Evolutionary conservation across 305 asterid genomes (phyloP).

Genomic region (Coffea humblotiana): DNA sequence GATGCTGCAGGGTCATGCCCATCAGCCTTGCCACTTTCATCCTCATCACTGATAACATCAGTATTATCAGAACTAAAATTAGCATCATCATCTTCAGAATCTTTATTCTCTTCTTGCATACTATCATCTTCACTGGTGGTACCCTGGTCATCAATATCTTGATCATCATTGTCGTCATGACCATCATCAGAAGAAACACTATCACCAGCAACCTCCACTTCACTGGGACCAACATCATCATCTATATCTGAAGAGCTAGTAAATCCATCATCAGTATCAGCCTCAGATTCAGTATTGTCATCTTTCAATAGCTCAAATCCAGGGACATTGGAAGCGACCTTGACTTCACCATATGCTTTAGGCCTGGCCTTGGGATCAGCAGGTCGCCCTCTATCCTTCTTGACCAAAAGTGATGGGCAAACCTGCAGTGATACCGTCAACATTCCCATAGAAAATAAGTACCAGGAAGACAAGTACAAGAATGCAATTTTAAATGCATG

Average conservation of each 20-base stretch:
- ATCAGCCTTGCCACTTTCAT: slow-evolving; percentile 33
- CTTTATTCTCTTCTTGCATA: slow-evolving; percentile 40
- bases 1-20: slow-evolving; percentile 32
- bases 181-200: slow-evolving; percentile 25
- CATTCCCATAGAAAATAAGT: background rate
- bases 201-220: slow-evolving; percentile 38
- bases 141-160: slow-evolving; percentile 31
- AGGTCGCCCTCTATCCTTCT: slow-evolving; percentile 96
- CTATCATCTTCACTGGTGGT: slow-evolving; percentile 32
- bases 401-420: slow-evolving; percentile 79
- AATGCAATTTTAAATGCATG: background rate
- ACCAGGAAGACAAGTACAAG: background rate
- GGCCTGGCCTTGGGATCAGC: slow-evolving; percentile 69
- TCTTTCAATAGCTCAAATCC: slow-evolving; percentile 77
- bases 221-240: slow-evolving; percentile 31
- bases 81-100: slow-evolving; percentile 41
- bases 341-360: slow-evolving; percentile 89
- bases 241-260: slow-evolving; percentile 33
- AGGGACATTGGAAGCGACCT: slow-evolving; percentile 62
- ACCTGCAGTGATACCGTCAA: slow-evolving; percentile 51
- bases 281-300: slow-evolving; percentile 48
- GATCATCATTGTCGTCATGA: slow-evolving; percentile 22
- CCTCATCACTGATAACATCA: slow-evolving; percentile 37
- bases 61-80: slow-evolving; percentile 35
- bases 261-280: slow-evolving; percentile 34